Evolutionary conservation across 208 protist genomes (phyloP), one percentile per base, ranked within the genome.

Genomic region (Leishmania turanica): DNA sequence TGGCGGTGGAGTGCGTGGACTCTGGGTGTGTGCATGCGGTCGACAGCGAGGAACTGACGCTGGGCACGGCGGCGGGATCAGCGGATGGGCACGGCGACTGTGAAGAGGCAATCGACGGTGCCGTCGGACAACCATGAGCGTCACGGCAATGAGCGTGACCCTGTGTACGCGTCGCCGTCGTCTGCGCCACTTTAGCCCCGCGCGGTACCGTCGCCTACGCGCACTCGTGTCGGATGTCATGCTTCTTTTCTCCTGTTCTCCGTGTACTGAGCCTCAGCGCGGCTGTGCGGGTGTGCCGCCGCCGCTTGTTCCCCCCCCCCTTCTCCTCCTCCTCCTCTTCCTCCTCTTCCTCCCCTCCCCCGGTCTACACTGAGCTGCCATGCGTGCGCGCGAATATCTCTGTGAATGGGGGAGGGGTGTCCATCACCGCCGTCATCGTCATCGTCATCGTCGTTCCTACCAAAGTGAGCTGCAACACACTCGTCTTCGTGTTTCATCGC

Each of bases 31-130:
- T 79, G 45, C 56, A 71, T 2, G 58, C 76, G 31, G 60, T 71
- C 3, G 76, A 71, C 7, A 72, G 76, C 21, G 76, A 79, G 64
- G 60, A 72, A 31, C 60, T 51, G 6, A 40, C 76, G 60, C 49
- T 79, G 45, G 58, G 53, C 17, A 47, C 19, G 40, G 53, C 6
- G 21, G 75, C 9, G 40, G 75, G 66, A 60, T 11, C 34, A 77
- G 15, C 51, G 27, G 24, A 47, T 31, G 40, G 21, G 68, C 68
- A 17, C 68, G 11, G 21, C 69, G 40, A 51, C 11, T 1, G 11
- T 37, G 40, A 51, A 73, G 45, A 8, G n/a, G 27, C 42, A 15
- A 45, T 17, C 65, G 65, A 47, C 11, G 19, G 40, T 47, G 65
- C 19, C 37, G 65, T 45, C 27, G 11, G 4, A 13, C 21, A 51